These are phyloP conservation scores for Parasitella parasitica DNA, from an alignment of 371 early-diverging fungal species.

Conservation along the genomic window DNA sequence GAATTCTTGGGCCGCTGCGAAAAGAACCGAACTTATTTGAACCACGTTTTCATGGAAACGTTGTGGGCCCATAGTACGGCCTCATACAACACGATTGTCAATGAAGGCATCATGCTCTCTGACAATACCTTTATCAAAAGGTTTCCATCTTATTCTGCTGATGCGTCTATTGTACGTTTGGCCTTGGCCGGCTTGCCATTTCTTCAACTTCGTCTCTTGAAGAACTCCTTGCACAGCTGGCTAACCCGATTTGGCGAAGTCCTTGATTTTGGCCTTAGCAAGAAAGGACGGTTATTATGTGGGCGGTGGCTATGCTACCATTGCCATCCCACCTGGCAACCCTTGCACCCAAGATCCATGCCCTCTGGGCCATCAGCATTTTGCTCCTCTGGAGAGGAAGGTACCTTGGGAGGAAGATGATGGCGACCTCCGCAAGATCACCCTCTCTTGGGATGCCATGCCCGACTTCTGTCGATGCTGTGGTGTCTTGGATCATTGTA, in stretches of 20 bases:
- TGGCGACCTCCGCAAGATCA: neutral
- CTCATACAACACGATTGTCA: neutral
- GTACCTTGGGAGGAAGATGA: neutral
- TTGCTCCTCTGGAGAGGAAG: neutral
- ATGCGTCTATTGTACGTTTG: neutral
- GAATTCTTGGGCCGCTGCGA: neutral
- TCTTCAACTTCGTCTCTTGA: neutral
- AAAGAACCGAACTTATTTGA: neutral
- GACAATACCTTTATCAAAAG: neutral
- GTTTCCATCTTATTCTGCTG: neutral
- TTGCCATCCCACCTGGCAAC: too few relatives aligned
- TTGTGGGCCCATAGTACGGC: neutral
- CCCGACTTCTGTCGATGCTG: neutral
- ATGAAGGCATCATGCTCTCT: neutral
- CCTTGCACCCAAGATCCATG: neutral
- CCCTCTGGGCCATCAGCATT: neutral
- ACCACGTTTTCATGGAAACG: neutral
- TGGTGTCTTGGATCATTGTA: neutral
- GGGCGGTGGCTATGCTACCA: neutral
- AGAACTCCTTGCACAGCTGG: neutral
- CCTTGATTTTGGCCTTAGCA: neutral
- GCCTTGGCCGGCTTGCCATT: neutral
- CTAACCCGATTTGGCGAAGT: neutral
- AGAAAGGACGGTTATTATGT: neutral
- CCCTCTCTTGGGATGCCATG: neutral